Conservation (phyloP, 805 yeast genomes). For the Hermanozyma aechmeae region DNA sequence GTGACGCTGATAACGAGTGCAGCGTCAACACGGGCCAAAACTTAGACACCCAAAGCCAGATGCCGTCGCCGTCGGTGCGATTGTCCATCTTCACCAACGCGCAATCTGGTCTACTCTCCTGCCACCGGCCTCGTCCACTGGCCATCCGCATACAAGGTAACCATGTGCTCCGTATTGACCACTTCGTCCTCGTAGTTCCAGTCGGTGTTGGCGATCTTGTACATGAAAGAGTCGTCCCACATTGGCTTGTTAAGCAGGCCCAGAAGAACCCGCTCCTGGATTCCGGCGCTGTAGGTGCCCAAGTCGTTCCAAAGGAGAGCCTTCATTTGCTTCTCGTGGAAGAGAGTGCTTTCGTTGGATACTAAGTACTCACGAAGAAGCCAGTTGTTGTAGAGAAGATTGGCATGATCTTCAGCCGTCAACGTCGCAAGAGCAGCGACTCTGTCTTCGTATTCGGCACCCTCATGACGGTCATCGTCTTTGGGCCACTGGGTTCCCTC, state of each 20-base stretch:
- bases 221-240: slow-evolving; percentile 19
- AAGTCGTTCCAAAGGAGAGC: slow-evolving; percentile 3
- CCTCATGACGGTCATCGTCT: slow-evolving; percentile 1
- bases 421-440: slow-evolving; percentile 14
- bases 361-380: slow-evolving; percentile 18
- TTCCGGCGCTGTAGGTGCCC: slow-evolving; percentile 2
- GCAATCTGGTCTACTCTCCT: background rate
- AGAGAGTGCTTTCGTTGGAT: slow-evolving; percentile 14
- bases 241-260: slow-evolving; percentile 10
- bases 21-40: too few species aligned
- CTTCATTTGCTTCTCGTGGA: slow-evolving; percentile 20
- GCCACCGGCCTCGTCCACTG: background rate
- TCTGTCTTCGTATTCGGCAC: too few species aligned
- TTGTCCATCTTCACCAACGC: background rate
- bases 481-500: slow-evolving; percentile 1
- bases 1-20: too few species aligned
- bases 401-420: slow-evolving; percentile 14
- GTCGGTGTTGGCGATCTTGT: slow-evolving; percentile 11
- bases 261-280: slow-evolving; percentile 3
- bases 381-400: slow-evolving; percentile 15
- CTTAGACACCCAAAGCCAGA: too few species aligned
- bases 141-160: background rate
- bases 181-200: slow-evolving; percentile 16
- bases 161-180: slow-evolving; percentile 4
- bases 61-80: background rate